A percentile compares a stretch with the other conserved stretches of the same genome.
Evolutionary conservation across 2,329 filamentous ascomycete genomes (phyloP).

Genomic region (Fusarium sp.): DNA sequence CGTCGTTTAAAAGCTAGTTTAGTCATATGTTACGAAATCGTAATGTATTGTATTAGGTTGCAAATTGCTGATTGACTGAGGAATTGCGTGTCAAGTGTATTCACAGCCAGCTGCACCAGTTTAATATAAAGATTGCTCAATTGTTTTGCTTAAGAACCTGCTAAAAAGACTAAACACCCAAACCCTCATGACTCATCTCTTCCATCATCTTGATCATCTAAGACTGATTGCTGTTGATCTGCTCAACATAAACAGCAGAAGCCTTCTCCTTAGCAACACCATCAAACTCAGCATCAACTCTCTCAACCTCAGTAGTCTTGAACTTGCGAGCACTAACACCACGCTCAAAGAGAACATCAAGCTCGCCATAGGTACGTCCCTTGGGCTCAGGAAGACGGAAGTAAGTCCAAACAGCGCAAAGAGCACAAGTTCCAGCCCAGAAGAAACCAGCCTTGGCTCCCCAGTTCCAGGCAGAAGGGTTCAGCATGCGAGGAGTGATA

Average conservation of each 20-base stretch:
- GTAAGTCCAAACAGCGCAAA: conserved; percentile 62
- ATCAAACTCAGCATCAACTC: conserved; percentile 38
- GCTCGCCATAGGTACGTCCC: conserved; percentile 64
- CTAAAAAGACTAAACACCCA: background rate
- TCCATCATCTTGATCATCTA: background rate
- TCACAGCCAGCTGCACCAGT: background rate
- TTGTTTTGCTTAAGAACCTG: background rate
- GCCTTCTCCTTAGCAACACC: conserved; percentile 39
- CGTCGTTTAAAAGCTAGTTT: too few species aligned
- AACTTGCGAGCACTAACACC: conserved; percentile 57
- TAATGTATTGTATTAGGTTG: too few species aligned
- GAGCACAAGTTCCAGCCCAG: conserved; percentile 58
- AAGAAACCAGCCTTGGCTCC: conserved; percentile 61
- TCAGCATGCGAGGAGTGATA: conserved; percentile 60
- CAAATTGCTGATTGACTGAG: too few species aligned
- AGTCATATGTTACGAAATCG: too few species aligned
- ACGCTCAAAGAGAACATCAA: conserved; percentile 65
- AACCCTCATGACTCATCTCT: background rate
- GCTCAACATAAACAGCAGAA: conserved; percentile 19
- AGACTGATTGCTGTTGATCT: conserved; percentile 2
- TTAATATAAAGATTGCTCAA: background rate
- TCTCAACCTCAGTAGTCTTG: conserved; percentile 47
- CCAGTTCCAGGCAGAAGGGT: conserved; percentile 59
- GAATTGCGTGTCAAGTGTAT: too few species aligned
- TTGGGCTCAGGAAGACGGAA: conserved; percentile 66